phyloP scores from a whole-genome alignment of 768 basidiomycete genomes.

The Trametopsis cervina region DNA sequence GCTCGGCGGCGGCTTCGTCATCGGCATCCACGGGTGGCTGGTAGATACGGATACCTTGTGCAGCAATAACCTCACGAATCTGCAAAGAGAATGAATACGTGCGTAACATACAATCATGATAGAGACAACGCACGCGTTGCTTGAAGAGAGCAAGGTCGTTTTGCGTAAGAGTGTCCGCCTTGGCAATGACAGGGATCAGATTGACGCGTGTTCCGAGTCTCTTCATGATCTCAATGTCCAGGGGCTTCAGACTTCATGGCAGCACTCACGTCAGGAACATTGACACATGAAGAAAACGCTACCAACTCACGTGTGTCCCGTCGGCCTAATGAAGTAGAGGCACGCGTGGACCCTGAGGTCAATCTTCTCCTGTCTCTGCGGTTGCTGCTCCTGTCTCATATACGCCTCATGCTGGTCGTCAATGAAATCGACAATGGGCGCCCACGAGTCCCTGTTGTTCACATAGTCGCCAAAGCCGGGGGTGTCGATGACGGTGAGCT shows the following conservation, averaged over 20 bases:
- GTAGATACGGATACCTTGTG: conserved; percentile 94
- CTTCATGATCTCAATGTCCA: conserved; percentile 99
- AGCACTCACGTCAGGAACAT: conserved; percentile 1
- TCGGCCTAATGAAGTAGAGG: conserved; percentile 93
- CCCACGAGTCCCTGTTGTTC: conserved; percentile 99
- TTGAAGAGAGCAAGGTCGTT: conserved; percentile 90
- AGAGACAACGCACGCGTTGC: conserved; percentile 58
- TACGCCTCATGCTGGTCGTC: conserved; percentile 94
- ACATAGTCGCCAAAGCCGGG: conserved; percentile 99
- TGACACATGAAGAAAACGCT: conserved; percentile 2
- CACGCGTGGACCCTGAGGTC: conserved; percentile 96
- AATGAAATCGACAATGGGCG: conserved; percentile 97
- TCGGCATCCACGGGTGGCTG: conserved; percentile 88
- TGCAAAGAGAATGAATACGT: conserved; percentile 22
- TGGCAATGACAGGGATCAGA: conserved; percentile 94
- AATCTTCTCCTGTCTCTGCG: conserved; percentile 88
- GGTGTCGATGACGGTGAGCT: conserved; percentile 97
- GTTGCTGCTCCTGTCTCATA: conserved; percentile 98
- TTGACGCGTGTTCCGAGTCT: conserved; percentile 97
- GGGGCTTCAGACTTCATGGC: conserved; percentile 72
- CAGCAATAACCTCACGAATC: conserved; percentile 85
- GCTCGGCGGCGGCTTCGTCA: conserved; percentile 80
- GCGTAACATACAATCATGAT: not conserved
- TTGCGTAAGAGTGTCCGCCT: conserved; percentile 96
- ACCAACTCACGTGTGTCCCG: conserved; percentile 84